A percentile compares a stretch with the other conserved stretches of the same genome.
phyloP scores from a whole-genome alignment of 2,329 filamentous ascomycete species.

The Alternaria atra region DNA sequence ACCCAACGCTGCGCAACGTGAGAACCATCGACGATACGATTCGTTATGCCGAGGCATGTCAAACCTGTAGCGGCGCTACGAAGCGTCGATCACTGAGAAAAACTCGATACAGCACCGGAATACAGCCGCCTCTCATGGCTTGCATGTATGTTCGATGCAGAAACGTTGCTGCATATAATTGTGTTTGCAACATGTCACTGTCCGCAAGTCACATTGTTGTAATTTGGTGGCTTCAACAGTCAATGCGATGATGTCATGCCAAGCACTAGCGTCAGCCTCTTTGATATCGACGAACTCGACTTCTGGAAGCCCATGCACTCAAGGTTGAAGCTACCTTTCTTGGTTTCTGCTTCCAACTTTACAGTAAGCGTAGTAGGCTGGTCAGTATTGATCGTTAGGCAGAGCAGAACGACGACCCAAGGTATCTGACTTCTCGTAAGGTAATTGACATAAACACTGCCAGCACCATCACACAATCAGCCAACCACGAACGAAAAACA shows the following conservation, averaged over 20 bases:
- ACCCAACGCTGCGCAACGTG: conserved; percentile 6
- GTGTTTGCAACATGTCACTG: not conserved
- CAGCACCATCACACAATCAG: not conserved
- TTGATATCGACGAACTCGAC: not conserved
- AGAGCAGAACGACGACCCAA: not conserved
- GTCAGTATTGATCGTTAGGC: not conserved
- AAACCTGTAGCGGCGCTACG: conserved; percentile 6
- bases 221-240: not conserved
- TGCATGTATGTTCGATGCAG: not conserved
- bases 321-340: not conserved
- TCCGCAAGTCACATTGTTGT: not conserved
- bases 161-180: not conserved
- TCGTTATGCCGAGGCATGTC: conserved; percentile 4
- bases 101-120: not conserved
- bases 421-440: not conserved
- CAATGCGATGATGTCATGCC: conserved; percentile 3
- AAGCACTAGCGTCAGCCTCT: not conserved
- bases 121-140: not conserved
- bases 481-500: not conserved
- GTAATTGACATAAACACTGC: not conserved
- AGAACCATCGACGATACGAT: conserved; percentile 3
- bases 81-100: not conserved
- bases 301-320: not conserved
- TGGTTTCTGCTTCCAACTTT: not conserved
- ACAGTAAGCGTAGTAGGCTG: not conserved